Evolutionary conservation across 176 grass and related monocot species (phyloP), one percentile per base, ranked within the genome.

Genomic region (Ananas comosus): DNA sequence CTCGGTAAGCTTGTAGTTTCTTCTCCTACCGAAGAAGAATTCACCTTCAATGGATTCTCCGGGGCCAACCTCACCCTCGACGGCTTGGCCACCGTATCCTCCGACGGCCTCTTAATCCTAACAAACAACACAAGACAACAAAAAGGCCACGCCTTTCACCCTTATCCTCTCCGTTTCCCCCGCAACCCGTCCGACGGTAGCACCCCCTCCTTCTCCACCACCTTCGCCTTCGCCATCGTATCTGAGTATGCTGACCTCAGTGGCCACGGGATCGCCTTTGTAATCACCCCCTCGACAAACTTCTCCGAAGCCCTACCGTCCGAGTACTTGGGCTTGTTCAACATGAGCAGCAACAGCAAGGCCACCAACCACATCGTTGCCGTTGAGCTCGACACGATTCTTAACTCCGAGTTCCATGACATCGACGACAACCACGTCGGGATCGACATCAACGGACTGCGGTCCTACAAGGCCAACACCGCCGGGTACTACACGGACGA

Each of bases 291-390:
- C 19, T 72, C 18, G 48, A 75, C 2, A 9, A 1, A 79, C 11
- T 61, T 84, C 22, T 66, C 82, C 0, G 33, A 0, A 0, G 73
- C 69, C 1, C 9, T 54, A 11, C 12, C 49, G 2, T 19, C 42
- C 2, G 78, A 85, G 50, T 85, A 59, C 70, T 11, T 81, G 6
- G 83, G 83, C 70, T 65, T 85, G 16, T 3, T 85, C 51, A 81
- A 57, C 70, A 11, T 10, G 16, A 29, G 10, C 3, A 58, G 29
- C 33, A 58, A 50, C 12, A 49, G 54, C 53, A 73, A 50, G 13
- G 7, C 18, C 0, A 72, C 11, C 7, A 63, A 80, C 72, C 72
- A 49, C 18, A 1, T 85, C 23, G 66, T 85, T 2, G 83, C 63
- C 1, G 19, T 85, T 1, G 82, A 84, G 66, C 63, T 84, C 6